A percentile compares a stretch with the other conserved stretches of the same genome.
phyloP scores from a whole-genome alignment of 2,329 filamentous ascomycete species.

The Phialemoniopsis sp. region DNA sequence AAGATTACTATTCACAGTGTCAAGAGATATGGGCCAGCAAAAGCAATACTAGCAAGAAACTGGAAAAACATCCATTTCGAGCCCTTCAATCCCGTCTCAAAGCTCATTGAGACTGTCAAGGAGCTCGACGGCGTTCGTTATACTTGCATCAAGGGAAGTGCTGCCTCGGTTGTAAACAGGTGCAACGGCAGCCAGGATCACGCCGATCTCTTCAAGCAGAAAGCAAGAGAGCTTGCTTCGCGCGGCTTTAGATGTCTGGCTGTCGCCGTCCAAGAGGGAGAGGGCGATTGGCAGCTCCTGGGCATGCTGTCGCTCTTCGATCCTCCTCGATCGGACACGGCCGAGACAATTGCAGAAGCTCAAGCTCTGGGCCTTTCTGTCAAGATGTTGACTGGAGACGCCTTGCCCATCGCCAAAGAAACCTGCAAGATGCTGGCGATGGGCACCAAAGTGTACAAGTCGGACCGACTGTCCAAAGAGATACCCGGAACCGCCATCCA shows the following conservation, averaged over 20 bases:
- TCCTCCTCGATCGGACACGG: slow-evolving; percentile 73
- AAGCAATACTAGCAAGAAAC: slow-evolving; percentile 69
- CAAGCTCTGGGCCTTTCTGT: slow-evolving; percentile 72
- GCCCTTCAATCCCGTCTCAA: slow-evolving; percentile 74
- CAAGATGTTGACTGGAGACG: slow-evolving; percentile 80
- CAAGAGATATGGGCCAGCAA: slow-evolving; percentile 72
- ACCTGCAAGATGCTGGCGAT: slow-evolving; percentile 79
- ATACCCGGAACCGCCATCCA: slow-evolving; percentile 69
- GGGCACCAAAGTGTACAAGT: slow-evolving; percentile 79
- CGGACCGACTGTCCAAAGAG: slow-evolving; percentile 72
- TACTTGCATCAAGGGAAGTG: slow-evolving; percentile 73
- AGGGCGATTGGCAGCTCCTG: slow-evolving; percentile 70
- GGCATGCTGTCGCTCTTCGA: slow-evolving; percentile 80
- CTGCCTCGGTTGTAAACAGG: slow-evolving; percentile 69
- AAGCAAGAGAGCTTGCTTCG: slow-evolving; percentile 70
- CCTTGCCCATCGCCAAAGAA: slow-evolving; percentile 75
- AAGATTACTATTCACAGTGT: slow-evolving; percentile 75
- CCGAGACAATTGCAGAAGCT: slow-evolving; percentile 73
- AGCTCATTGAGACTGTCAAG: slow-evolving; percentile 70
- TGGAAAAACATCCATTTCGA: slow-evolving; percentile 77
- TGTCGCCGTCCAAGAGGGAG: slow-evolving; percentile 74
- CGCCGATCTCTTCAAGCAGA: slow-evolving; percentile 64
- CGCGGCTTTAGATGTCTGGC: slow-evolving; percentile 78
- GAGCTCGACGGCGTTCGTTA: slow-evolving; percentile 67
- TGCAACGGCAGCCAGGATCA: slow-evolving; percentile 63